A percentile compares a stretch with the other conserved stretches of the same genome.
Evolutionary conservation across 768 basidiomycete species (phyloP).

Genomic region (Cystobasidium tubakii): DNA sequence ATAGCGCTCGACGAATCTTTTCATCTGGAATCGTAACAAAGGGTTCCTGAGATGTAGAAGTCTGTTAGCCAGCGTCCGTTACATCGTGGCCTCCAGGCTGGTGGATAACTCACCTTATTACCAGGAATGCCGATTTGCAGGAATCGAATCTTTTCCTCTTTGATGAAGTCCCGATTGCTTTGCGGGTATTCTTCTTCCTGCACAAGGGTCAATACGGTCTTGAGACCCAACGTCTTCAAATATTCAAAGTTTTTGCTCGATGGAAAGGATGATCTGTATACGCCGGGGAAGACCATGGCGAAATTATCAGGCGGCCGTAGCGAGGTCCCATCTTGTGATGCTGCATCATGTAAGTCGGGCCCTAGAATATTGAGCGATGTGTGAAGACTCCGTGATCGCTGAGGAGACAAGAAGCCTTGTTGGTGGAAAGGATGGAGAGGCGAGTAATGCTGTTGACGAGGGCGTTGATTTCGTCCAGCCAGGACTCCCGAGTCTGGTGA

Average conservation of each 20-base stretch:
- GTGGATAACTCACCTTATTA: conserved; percentile 47
- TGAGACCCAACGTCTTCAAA: conserved; percentile 49
- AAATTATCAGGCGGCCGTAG: conserved; percentile 51
- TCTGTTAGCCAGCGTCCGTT: background rate
- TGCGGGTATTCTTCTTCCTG: conserved; percentile 51
- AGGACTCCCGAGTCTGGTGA: background rate
- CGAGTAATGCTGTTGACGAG: background rate
- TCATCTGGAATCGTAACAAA: conserved; percentile 48
- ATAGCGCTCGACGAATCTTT: conserved; percentile 50
- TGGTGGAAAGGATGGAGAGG: conserved; percentile 1
- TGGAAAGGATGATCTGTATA: conserved; percentile 50
- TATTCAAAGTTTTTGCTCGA: conserved; percentile 50
- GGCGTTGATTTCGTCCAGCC: background rate
- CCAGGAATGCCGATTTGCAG: conserved; percentile 51
- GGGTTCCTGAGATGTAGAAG: conserved; percentile 38
- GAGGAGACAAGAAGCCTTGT: background rate
- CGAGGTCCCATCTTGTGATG: background rate
- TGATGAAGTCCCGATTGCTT: conserved; percentile 49
- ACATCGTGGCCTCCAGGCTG: background rate
- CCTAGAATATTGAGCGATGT: background rate
- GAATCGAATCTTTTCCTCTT: conserved; percentile 49
- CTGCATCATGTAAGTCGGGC: background rate
- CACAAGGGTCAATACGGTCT: conserved; percentile 51
- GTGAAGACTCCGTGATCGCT: background rate
- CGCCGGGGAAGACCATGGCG: conserved; percentile 47